These are phyloP conservation scores for Zymoseptoria pseudotritici DNA, from an alignment of 2,329 filamentous ascomycete species.

Conservation along the genomic window DNA sequence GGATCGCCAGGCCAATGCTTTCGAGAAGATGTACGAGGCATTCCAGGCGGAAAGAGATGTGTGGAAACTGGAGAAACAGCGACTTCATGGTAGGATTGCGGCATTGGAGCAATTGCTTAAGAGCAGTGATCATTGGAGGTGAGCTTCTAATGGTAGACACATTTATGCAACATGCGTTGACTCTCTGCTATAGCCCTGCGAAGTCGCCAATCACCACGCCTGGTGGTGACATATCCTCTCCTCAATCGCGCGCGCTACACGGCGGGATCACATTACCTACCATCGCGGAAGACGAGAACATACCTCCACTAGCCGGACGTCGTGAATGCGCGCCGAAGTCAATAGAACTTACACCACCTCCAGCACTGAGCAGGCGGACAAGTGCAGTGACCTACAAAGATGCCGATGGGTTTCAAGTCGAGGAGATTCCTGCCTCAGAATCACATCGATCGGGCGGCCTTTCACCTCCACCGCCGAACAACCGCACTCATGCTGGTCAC, in stretches of 20 bases:
- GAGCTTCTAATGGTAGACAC: slow-evolving; percentile 1
- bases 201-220: slow-evolving; percentile 29
- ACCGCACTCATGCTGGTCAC: slow-evolving; percentile 28
- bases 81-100: slow-evolving; percentile 28
- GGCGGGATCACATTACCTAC: slow-evolving; percentile 21
- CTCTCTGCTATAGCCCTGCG: slow-evolving; percentile 23
- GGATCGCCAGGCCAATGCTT: slow-evolving; percentile 28
- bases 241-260: slow-evolving; percentile 5
- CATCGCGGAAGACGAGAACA: slow-evolving; percentile 29
- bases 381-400: slow-evolving; percentile 19
- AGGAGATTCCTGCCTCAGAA: slow-evolving; percentile 24
- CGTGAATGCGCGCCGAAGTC: slow-evolving; percentile 21
- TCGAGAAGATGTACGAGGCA: slow-evolving; percentile 27
- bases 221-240: slow-evolving; percentile 12
- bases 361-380: not conserved
- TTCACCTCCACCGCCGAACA: slow-evolving; percentile 26
- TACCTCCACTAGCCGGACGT: slow-evolving; percentile 17
- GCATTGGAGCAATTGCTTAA: slow-evolving; percentile 29
- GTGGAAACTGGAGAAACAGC: slow-evolving; percentile 28
- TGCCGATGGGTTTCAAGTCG: slow-evolving; percentile 21
- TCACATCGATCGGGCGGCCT: slow-evolving; percentile 11
- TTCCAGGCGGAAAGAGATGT: slow-evolving; percentile 30
- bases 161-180: not conserved
- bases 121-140: slow-evolving; percentile 29
- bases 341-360: slow-evolving; percentile 7